phyloP scores from a whole-genome alignment of 202 grass and related monocot species.

The Schoenoplectus triqueter region DNA sequence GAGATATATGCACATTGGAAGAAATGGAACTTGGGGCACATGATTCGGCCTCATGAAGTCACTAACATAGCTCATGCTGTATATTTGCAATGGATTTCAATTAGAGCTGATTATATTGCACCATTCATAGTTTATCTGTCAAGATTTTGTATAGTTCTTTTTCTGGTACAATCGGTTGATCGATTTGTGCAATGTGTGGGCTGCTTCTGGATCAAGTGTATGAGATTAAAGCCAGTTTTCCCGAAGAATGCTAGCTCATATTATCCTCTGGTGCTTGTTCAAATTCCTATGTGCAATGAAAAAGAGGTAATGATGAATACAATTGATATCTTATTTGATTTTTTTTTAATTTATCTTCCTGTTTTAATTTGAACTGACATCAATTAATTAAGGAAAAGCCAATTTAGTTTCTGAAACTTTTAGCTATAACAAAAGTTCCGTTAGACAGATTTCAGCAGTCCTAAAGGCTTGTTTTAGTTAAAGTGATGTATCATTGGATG shows the following conservation, averaged over 20 bases:
- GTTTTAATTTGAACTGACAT: background rate
- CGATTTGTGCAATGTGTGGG: conserved; percentile 41
- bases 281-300: conserved; percentile 62
- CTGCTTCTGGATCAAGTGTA: conserved; percentile 52
- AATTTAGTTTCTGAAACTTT: background rate
- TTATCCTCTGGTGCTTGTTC: conserved; percentile 52
- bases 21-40: conserved; percentile 43
- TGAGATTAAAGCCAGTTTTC: conserved; percentile 39
- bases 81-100: conserved; percentile 43
- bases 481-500: background rate
- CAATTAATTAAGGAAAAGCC: conserved; percentile 4
- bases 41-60: conserved; percentile 34
- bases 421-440: background rate
- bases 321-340: background rate
- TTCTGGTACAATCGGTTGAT: conserved; percentile 50
- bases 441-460: background rate
- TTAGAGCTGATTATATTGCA: conserved; percentile 41
- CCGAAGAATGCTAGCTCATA: conserved; percentile 26
- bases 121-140: conserved; percentile 38
- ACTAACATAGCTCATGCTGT: conserved; percentile 23
- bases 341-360: background rate
- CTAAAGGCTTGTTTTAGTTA: background rate
- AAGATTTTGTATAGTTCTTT: conserved; percentile 45
- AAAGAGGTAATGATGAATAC: conserved; percentile 42
- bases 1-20: conserved; percentile 50